These are phyloP conservation scores for Phytophthora multivora DNA, from an alignment of 352 stramenopile genomes.

Conservation along the genomic window DNA sequence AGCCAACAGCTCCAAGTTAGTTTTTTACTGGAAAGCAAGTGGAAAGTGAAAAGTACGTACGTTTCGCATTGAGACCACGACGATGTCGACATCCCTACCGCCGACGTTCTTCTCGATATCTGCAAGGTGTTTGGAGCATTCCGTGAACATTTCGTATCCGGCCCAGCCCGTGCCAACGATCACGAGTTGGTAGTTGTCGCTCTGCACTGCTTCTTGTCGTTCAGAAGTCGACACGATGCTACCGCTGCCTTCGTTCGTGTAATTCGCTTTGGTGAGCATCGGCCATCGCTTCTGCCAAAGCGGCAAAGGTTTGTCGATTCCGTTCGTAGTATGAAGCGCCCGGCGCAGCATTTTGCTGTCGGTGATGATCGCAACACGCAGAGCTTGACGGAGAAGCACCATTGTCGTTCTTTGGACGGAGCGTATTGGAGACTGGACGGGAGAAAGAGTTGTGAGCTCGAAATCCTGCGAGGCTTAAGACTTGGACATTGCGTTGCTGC, in stretches of 20 bases:
- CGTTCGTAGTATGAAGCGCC: constrained; percentile 18
- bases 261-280: constrained; percentile 26
- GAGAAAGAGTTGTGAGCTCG: constrained; percentile 23
- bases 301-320: constrained; percentile 15
- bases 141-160: constrained; percentile 69
- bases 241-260: constrained; percentile 19
- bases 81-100: constrained; percentile 59
- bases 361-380: constrained; percentile 18
- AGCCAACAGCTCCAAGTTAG: constrained; percentile 4
- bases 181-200: constrained; percentile 72
- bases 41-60: constrained; percentile 33
- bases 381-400: constrained; percentile 19
- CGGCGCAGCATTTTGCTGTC: constrained; percentile 18
- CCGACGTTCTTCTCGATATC: constrained; percentile 66
- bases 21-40: neutral
- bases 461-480: neutral
- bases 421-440: constrained; percentile 1
- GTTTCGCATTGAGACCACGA: constrained; percentile 78
- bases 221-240: neutral
- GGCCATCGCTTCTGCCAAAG: constrained; percentile 36
- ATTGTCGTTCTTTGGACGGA: constrained; percentile 2
- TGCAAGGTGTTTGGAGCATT: constrained; percentile 69
- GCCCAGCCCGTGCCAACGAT: constrained; percentile 82
- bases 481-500: constrained; percentile 16
- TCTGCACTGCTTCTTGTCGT: constrained; percentile 18